Evolutionary conservation across 306 rosid genomes (phyloP), one percentile per base, ranked within the genome.

Genomic region (Medicago lupulina): DNA sequence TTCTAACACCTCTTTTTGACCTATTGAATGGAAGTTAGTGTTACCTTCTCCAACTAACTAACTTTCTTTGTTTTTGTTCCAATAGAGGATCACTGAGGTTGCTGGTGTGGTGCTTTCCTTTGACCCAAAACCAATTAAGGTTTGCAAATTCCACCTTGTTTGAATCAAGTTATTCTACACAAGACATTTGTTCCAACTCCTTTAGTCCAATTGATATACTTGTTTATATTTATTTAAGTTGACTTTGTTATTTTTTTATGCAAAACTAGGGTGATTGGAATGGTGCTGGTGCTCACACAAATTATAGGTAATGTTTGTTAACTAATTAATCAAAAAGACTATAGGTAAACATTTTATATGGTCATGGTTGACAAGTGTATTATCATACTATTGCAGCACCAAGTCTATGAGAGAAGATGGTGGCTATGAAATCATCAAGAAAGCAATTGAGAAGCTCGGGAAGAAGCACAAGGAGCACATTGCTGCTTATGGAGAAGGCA

Each of bases 281-380:
- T 64, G 98, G 97, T 46, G 98, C 98, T 57, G 96, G 98, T 71
- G 98, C 98, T 84, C 97, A 95, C 90, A 87, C 97, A 58, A 95
- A 95, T 71, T 92, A 92, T 90, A 91, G 97, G 97, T 93, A 76
- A 72, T 16, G 5, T 38, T 36, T 50, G 7, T 34, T 34, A 55
- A 69, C 55, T 67, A 8, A 69, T 8, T 8, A 50, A 11, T 9
- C 0, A 0, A 6, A 25, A 69, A 18, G 9, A 25, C 58, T 36
- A 7, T 16, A 12, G 16, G n/a, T 14, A 13, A 21, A 4, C 23
- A 1, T 16, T 21, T 46, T 67, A 21, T 44, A 39, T 2, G 15
- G 1, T 70, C 2, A 18, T 57, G 40, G 7, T 53, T 36, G 9
- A 17, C 71, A 60, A 46, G 60, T 59, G 46, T 8, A 9, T 58